phyloP scores from a whole-genome alignment of 345 rosid genomes.

The Sonneratia caseolaris region DNA sequence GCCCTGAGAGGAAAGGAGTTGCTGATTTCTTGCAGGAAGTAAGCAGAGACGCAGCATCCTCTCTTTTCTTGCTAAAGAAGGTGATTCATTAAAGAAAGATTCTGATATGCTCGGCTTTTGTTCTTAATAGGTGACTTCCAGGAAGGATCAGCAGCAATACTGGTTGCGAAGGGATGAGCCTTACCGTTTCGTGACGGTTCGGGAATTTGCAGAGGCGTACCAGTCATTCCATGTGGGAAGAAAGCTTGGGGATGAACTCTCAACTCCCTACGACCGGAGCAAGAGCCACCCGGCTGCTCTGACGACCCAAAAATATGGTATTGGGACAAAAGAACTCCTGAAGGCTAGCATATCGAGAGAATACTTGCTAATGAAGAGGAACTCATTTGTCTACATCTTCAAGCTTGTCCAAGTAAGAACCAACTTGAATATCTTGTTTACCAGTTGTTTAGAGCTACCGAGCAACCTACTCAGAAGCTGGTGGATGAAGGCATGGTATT shows the following conservation, averaged over 20 bases:
- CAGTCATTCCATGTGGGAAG: constrained; percentile 28
- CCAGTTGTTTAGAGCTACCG: background rate
- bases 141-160: constrained; percentile 62
- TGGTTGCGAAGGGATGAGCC: constrained; percentile 40
- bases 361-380: constrained; percentile 52
- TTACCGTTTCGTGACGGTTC: constrained; percentile 37
- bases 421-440: background rate
- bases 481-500: background rate
- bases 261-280: constrained; percentile 32
- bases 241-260: constrained; percentile 29
- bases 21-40: constrained; percentile 86
- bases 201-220: constrained; percentile 49
- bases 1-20: constrained; percentile 66
- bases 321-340: constrained; percentile 36
- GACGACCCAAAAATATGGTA: constrained; percentile 36
- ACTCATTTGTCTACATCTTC: constrained; percentile 37
- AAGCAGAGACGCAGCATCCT: constrained; percentile 7
- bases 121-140: constrained; percentile 49
- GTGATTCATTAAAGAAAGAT: background rate
- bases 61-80: background rate
- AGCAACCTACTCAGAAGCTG: background rate
- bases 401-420: constrained; percentile 35
- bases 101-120: background rate
- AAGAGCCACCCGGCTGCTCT: constrained; percentile 56
- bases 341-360: constrained; percentile 50